phyloP scores from a whole-genome alignment of 257 asterid species.

The Cynanchum wilfordii region DNA sequence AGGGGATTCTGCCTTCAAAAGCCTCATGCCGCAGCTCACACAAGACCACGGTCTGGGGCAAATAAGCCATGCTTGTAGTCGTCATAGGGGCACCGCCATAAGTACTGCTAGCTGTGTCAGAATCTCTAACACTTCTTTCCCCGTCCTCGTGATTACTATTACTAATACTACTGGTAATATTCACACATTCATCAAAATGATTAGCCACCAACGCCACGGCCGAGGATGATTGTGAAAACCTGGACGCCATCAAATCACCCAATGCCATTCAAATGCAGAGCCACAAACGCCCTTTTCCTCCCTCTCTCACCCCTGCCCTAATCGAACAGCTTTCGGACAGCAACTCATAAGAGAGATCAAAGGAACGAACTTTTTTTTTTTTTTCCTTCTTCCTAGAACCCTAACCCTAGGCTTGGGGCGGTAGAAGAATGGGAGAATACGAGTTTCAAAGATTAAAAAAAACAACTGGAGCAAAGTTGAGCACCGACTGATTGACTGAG shows the following conservation, averaged over 20 bases:
- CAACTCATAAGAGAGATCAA: slow-evolving; percentile 51
- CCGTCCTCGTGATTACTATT: slow-evolving; percentile 27
- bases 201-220: slow-evolving; percentile 53
- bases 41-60: slow-evolving; percentile 82
- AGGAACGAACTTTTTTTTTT: too few relatives aligned
- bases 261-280: slow-evolving; percentile 68
- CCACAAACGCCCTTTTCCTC: slow-evolving; percentile 20
- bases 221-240: slow-evolving; percentile 78
- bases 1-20: slow-evolving; percentile 70
- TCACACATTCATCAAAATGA: slow-evolving; percentile 63
- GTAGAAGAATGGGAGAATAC: not conserved
- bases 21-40: slow-evolving; percentile 93
- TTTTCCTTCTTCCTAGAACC: slow-evolving; percentile 21
- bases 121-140: slow-evolving; percentile 56
- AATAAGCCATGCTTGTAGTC: slow-evolving; percentile 80
- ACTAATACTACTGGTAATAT: slow-evolving; percentile 16
- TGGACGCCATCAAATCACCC: slow-evolving; percentile 96
- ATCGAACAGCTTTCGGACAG: slow-evolving; percentile 65
- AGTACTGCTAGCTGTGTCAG: slow-evolving; percentile 67
- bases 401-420: slow-evolving; percentile 27
- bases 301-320: slow-evolving; percentile 58
- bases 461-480: slow-evolving; percentile 10
- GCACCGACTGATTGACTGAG: slow-evolving; percentile 14
- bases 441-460: not conserved
- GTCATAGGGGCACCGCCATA: slow-evolving; percentile 39